These are phyloP conservation scores for Hymenoscyphus occultus DNA, from an alignment of 2,329 filamentous ascomycete genomes.

Conservation along the genomic window DNA sequence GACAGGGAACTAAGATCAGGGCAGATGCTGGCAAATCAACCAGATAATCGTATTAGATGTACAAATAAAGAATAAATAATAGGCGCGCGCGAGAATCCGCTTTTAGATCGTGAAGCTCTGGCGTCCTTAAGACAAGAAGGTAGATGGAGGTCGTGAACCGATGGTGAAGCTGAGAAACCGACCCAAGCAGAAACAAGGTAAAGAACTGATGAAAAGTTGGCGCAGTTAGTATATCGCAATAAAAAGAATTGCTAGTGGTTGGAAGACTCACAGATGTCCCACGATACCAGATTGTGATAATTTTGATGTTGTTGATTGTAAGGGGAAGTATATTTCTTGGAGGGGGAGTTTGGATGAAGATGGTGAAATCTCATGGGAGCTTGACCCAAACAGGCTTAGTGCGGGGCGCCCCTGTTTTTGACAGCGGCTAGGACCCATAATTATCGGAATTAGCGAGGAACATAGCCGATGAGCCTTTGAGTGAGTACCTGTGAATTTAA, in stretches of 20 bases:
- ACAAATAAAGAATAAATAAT: not conserved
- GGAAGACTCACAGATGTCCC: not conserved
- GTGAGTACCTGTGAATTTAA: not conserved
- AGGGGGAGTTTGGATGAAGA: slow-evolving; percentile 1
- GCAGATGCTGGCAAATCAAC: not conserved
- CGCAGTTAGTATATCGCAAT: not conserved
- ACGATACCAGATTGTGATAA: not conserved
- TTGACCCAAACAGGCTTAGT: not conserved
- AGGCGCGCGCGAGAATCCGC: not conserved
- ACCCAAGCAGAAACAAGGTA: not conserved
- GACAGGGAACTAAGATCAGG: not conserved
- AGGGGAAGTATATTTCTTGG: not conserved
- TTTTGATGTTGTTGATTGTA: slow-evolving; percentile 3
- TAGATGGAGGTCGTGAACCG: not conserved
- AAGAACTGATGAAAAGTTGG: not conserved
- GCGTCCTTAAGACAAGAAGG: not conserved
- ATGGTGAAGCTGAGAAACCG: not conserved
- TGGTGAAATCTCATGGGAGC: slow-evolving; percentile 1
- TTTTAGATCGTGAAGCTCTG: not conserved
- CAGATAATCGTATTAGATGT: not conserved
- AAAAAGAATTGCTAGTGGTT: not conserved
- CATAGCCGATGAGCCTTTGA: not conserved
- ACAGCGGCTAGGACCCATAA: not conserved
- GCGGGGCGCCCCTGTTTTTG: not conserved
- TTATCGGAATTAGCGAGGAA: not conserved